Evolutionary conservation across 1,284 basidiomycete species (phyloP).

Genomic region (Moesziomyces sp.): DNA sequence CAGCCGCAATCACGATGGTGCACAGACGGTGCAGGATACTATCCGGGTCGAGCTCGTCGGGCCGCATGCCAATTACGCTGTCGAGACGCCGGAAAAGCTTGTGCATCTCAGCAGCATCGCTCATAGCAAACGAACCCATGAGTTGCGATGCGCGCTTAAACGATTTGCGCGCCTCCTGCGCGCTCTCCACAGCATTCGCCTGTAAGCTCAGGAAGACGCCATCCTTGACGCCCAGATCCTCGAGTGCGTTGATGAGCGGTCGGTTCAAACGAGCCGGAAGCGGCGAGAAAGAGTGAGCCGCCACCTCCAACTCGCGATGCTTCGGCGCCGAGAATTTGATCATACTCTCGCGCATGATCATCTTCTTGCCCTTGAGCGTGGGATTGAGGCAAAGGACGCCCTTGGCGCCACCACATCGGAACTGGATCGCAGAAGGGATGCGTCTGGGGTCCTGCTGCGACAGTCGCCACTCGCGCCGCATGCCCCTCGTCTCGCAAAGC

Average conservation of each 20-base stretch:
- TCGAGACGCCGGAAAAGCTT: slow-evolving; percentile 22
- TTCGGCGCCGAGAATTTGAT: slow-evolving; percentile 33
- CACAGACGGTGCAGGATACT: slow-evolving; percentile 27
- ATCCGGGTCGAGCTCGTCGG: slow-evolving; percentile 12
- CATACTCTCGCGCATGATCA: slow-evolving; percentile 31
- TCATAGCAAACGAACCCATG: slow-evolving; percentile 21
- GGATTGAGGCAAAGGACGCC: slow-evolving; percentile 39
- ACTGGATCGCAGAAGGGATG: slow-evolving; percentile 34
- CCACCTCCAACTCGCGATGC: slow-evolving; percentile 33
- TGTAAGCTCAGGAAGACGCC: slow-evolving; percentile 21
- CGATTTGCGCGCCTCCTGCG: slow-evolving; percentile 9
- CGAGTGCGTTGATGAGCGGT: slow-evolving; percentile 40
- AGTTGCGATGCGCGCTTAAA: slow-evolving; percentile 28
- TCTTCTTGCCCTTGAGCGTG: slow-evolving; percentile 10
- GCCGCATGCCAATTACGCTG: slow-evolving; percentile 9
- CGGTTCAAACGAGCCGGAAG: slow-evolving; percentile 33
- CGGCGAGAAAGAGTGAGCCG: slow-evolving; percentile 21
- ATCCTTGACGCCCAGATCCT: slow-evolving; percentile 20
- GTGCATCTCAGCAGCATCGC: slow-evolving; percentile 26
- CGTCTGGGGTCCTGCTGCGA: slow-evolving; percentile 11
- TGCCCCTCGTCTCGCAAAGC: slow-evolving; percentile 25
- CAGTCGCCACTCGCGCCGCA: slow-evolving; percentile 20
- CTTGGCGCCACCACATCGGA: slow-evolving; percentile 32
- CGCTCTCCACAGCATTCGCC: slow-evolving; percentile 21
- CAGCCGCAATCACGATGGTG: slow-evolving; percentile 30